Evolutionary conservation across 768 basidiomycete species (phyloP).

Genomic region (Dendrothele bispora): DNA sequence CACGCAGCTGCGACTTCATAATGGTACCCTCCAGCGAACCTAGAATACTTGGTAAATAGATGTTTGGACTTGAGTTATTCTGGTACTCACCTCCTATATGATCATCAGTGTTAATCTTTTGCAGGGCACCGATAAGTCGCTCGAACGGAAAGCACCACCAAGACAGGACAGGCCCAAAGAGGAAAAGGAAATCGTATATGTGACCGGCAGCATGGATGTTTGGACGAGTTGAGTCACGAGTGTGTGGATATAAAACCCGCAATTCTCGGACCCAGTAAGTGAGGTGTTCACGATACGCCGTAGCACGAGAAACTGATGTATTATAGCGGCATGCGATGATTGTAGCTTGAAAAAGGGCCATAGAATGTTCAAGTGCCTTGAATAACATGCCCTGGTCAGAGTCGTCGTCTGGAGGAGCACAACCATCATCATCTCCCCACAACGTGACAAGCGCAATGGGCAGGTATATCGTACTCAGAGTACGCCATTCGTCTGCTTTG

Average conservation of each 20-base stretch:
- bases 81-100: conserved; percentile 18
- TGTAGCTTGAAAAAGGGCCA: conserved; percentile 25
- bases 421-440: no score
- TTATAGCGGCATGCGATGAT: conserved; percentile 15
- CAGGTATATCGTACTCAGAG: conserved; percentile 26
- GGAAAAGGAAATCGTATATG: conserved; percentile 28
- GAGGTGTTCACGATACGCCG: conserved; percentile 12
- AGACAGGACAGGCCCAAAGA: conserved; percentile 31
- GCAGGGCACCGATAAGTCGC: conserved; percentile 29
- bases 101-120: conserved; percentile 30
- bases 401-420: no score
- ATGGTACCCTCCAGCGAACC: no score
- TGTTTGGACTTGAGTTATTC: no score
- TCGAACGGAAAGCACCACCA: conserved; percentile 43
- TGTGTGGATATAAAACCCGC: conserved; percentile 20
- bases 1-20: conserved; percentile 1
- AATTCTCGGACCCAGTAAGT: conserved; percentile 22
- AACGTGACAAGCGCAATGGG: conserved; percentile 31
- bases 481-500: conserved; percentile 37
- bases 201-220: conserved; percentile 32
- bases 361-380: conserved; percentile 23
- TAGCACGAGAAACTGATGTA: conserved; percentile 1
- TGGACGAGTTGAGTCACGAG: conserved; percentile 2
- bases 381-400: no score
- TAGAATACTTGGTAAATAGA: no score